Evolutionary conservation across 257 asterid genomes (phyloP).

Genomic region (Leonotis leonurus): DNA sequence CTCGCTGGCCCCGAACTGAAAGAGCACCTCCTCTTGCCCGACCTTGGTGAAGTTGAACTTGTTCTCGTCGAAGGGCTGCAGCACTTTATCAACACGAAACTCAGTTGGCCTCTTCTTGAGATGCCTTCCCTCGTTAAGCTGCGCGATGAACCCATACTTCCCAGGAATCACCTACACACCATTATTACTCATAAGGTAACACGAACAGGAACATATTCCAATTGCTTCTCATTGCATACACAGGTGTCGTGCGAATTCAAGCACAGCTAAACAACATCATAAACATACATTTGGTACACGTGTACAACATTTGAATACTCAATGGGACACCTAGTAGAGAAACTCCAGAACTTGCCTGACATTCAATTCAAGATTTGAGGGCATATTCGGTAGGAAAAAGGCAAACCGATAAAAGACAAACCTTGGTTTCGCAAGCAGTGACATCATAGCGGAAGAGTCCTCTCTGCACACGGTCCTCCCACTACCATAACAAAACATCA

Average conservation of each 20-base stretch:
- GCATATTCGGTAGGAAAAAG: not conserved
- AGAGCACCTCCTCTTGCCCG: constrained; percentile 88
- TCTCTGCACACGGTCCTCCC: constrained; percentile 90
- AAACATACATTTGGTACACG: not conserved
- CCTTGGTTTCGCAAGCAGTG: constrained; percentile 95
- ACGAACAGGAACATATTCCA: not conserved
- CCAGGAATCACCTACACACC: constrained; percentile 80
- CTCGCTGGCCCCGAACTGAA: constrained; percentile 60
- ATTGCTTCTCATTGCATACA: not conserved
- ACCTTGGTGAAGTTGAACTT: constrained; percentile 90
- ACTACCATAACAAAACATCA: constrained; percentile 31
- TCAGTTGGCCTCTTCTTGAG: constrained; percentile 96
- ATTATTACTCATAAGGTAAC: not conserved
- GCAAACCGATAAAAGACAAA: constrained; percentile 12
- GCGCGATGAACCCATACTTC: constrained; percentile 73
- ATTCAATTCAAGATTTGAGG: not conserved
- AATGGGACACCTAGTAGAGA: no score
- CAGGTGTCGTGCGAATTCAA: no score
- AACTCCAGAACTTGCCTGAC: not conserved
- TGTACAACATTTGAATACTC: not conserved
- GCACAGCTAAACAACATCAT: not conserved
- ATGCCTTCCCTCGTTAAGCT: constrained; percentile 91
- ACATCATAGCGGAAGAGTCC: constrained; percentile 95
- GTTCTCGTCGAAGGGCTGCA: constrained; percentile 84
- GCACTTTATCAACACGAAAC: constrained; percentile 82